Percentiles rank a stretch among this genome's conserved stretches.
Conservation (phyloP, 169 alveolate genomes). For the Plasmodium fragile region DNA sequence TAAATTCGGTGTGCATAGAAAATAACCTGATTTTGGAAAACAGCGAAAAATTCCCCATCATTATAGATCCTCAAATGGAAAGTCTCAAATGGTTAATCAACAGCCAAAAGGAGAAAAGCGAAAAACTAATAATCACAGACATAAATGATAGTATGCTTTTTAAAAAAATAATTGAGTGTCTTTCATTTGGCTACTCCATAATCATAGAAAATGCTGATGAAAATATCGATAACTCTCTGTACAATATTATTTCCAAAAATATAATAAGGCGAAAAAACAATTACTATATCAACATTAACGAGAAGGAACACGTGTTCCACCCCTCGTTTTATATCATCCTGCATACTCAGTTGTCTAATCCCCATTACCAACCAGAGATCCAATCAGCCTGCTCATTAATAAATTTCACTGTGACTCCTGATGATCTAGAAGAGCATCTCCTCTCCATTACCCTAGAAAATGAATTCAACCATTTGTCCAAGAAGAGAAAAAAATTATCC, state of each 20-base stretch:
- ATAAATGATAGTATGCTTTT: conserved; percentile 83
- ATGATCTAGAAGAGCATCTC: conserved; percentile 96
- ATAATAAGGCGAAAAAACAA: conserved; percentile 92
- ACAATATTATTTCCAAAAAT: conserved; percentile 95
- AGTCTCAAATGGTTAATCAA: conserved; percentile 96
- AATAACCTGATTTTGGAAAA: conserved; percentile 95
- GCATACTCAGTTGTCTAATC: conserved; percentile 95
- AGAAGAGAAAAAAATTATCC: conserved; percentile 92
- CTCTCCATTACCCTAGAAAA: conserved; percentile 94
- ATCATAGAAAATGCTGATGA: conserved; percentile 96
- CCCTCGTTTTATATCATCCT: conserved; percentile 92
- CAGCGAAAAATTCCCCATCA: conserved; percentile 95
- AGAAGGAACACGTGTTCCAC: conserved; percentile 91
- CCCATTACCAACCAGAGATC: conserved; percentile 97
- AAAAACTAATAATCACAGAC: conserved; percentile 86
- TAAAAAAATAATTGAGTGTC: conserved; percentile 88
- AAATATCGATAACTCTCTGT: conserved; percentile 94
- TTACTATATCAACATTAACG: conserved; percentile 92
- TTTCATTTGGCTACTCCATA: conserved; percentile 92
- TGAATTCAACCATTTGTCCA: conserved; percentile 95
- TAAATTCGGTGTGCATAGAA: conserved; percentile 95
- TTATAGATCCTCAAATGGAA: conserved; percentile 97
- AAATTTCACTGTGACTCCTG: conserved; percentile 94
- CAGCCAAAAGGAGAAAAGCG: conserved; percentile 91
- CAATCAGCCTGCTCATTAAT: conserved; percentile 95